Base-by-base conservation (phyloP, 768 basidiomycete genomes). In the Lactarius quietus region DNA sequence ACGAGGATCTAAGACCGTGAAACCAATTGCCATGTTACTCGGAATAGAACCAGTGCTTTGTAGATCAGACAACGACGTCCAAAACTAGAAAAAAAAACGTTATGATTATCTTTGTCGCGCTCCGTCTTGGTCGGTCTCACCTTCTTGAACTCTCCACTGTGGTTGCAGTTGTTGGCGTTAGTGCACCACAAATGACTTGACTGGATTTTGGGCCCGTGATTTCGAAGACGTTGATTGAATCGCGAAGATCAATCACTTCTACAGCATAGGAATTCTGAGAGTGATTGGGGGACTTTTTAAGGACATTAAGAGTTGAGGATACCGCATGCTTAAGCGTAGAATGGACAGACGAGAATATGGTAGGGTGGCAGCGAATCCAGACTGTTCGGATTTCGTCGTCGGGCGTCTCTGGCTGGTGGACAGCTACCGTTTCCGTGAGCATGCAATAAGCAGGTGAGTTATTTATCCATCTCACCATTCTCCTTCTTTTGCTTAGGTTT, bases 191-290 rank as follows among this genome's bases (percentile, higher is more conserved):
- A 33, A 84, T 61, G 14, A 95, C 84, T 72, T 90, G 88, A 61
- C 82, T 91, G 0, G 90, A 81, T 72, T 86, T 90, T 3, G 92
- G 92, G 3, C 96, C 96, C 80, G 90, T 89, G 38, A 98, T 84
- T 74, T 98, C 95, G 70, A 96, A 96, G 6, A 86, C 81, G 66
- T 90, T 91, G 51, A 93, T 70, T 57, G 86, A 83, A 2, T 84
- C 85, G 62, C 88, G 78, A 56, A 95, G 74, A 73, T 95, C 91
- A 8, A 82, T 79, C 18, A 95, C 80, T 69, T 92, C 86, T 12
- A 94, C 75, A 26, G 81, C 78, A 28, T 77, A 73, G 5, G 68
- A 57, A 28, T 67, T 64, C 3, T 69, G 68, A 14, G 70, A 67
- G 29, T 73, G 67, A 61, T 71, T 76, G 29, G 73, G 26, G 1